Percentiles rank a stretch among this genome's conserved stretches.
Conservation (phyloP, 169 alveolate species). For the Pseudocohnilembus persalinus region DNA sequence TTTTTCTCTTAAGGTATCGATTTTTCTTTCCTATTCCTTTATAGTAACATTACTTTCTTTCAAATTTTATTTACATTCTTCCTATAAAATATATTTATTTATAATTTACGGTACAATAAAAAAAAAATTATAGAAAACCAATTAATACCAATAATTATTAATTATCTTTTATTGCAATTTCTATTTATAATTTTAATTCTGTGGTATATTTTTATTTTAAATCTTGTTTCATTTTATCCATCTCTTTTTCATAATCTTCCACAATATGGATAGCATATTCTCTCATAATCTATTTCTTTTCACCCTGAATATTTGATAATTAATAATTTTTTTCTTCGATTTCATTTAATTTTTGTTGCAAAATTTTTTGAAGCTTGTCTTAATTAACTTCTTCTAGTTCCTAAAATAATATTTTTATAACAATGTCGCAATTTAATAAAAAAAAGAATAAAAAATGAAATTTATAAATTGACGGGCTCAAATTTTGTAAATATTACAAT, state of each 20-base stretch:
- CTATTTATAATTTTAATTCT: background rate
- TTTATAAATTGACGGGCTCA: background rate
- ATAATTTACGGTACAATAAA: too few species aligned
- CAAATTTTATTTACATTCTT: background rate
- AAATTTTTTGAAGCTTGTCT: too few species aligned
- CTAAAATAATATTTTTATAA: background rate
- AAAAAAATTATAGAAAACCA: too few species aligned
- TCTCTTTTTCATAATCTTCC: background rate
- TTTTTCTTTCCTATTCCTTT: background rate
- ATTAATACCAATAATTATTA: too few species aligned
- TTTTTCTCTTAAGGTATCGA: background rate
- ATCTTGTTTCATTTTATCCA: background rate
- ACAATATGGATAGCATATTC: background rate
- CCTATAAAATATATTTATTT: too few species aligned
- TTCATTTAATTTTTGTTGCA: background rate
- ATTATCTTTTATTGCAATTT: background rate
- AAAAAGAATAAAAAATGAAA: background rate
- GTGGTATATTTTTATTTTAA: too few species aligned
- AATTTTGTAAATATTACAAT: too few species aligned
- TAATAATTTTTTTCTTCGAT: background rate
- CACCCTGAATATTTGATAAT: background rate
- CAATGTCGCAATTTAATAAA: too few species aligned
- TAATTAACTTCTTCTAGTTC: background rate
- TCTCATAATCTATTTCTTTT: background rate
- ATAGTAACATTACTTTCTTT: too few species aligned